phyloP scores from a whole-genome alignment of 2,329 filamentous ascomycete species.

The Trichoderma sp. region DNA sequence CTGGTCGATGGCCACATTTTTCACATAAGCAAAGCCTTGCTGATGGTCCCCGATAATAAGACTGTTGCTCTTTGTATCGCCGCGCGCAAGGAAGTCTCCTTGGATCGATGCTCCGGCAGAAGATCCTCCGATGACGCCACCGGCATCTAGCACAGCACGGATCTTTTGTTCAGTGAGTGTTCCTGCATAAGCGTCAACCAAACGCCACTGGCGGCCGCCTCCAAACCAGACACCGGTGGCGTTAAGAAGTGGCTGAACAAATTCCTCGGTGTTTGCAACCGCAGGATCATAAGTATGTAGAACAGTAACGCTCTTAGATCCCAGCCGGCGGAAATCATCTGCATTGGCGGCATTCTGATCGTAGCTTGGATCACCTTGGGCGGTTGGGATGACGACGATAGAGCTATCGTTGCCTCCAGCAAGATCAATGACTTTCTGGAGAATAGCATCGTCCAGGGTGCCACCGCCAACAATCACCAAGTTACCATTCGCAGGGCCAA shows the following conservation, averaged over 20 bases:
- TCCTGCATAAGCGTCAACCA: slow-evolving; percentile 8
- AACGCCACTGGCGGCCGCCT: slow-evolving; percentile 10
- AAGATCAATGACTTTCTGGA: slow-evolving; percentile 2
- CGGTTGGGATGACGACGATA: slow-evolving; percentile 8
- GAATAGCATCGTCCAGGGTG: background rate
- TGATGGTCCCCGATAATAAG: slow-evolving; percentile 13
- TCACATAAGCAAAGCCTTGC: slow-evolving; percentile 10
- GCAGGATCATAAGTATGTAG: slow-evolving; percentile 2
- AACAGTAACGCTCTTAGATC: slow-evolving; percentile 2
- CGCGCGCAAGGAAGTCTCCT: slow-evolving; percentile 7
- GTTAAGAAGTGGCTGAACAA: slow-evolving; percentile 6
- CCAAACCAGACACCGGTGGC: slow-evolving; percentile 10
- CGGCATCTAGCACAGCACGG: slow-evolving; percentile 1
- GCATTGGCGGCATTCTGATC: slow-evolving; percentile 10
- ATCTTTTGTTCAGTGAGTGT: slow-evolving; percentile 4
- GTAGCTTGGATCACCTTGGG: slow-evolving; percentile 4
- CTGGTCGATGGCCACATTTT: slow-evolving; percentile 11
- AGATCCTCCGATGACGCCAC: slow-evolving; percentile 5
- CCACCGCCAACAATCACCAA: slow-evolving; percentile 7
- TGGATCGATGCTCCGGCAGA: slow-evolving; percentile 10
- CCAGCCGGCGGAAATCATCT: background rate
- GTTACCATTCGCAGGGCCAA: slow-evolving; percentile 11
- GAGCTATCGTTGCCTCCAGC: slow-evolving; percentile 2
- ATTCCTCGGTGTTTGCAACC: slow-evolving; percentile 5
- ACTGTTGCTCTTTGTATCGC: slow-evolving; percentile 2